Conservation (phyloP, 2,329 filamentous ascomycete species). For the Cladosporium sp. region DNA sequence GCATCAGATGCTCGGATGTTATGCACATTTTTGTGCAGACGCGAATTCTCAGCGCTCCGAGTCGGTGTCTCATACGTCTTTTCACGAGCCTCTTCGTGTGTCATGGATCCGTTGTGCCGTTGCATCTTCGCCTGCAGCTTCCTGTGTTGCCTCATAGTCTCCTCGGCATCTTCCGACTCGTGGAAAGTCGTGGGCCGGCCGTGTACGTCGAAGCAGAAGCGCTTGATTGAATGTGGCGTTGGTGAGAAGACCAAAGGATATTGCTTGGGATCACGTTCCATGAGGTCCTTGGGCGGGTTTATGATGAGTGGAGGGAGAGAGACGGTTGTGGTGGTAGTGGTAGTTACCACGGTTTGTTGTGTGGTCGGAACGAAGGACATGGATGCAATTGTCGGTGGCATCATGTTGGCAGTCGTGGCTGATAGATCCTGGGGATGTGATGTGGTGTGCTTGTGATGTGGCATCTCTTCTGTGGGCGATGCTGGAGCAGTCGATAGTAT, state of each 20-base stretch:
- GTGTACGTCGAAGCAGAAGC: slow-evolving; percentile 73
- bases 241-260: slow-evolving; percentile 84
- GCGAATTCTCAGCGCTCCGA: slow-evolving; percentile 22
- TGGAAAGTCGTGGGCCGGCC: slow-evolving; percentile 63
- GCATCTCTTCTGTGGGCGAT: slow-evolving; percentile 34
- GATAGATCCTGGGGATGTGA: slow-evolving; percentile 22
- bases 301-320: slow-evolving; percentile 81
- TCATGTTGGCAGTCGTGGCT: slow-evolving; percentile 24
- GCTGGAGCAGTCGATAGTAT: slow-evolving; percentile 38
- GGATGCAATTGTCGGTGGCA: slow-evolving; percentile 54
- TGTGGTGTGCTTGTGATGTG: slow-evolving; percentile 22
- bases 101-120: slow-evolving; percentile 34
- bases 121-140: slow-evolving; percentile 34
- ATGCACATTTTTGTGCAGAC: slow-evolving; percentile 27
- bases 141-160: slow-evolving; percentile 52
- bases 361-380: slow-evolving; percentile 65
- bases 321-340: slow-evolving; percentile 85
- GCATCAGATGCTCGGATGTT: slow-evolving; percentile 38
- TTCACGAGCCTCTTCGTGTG: slow-evolving; percentile 30
- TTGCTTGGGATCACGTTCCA: slow-evolving; percentile 78
- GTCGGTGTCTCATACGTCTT: slow-evolving; percentile 32
- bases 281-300: slow-evolving; percentile 68
- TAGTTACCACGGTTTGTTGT: slow-evolving; percentile 73
- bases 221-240: slow-evolving; percentile 76
- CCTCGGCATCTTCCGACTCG: slow-evolving; percentile 60